Conservation (phyloP, 31 red algal genomes). For the Asparagopsis taxiformis region DNA sequence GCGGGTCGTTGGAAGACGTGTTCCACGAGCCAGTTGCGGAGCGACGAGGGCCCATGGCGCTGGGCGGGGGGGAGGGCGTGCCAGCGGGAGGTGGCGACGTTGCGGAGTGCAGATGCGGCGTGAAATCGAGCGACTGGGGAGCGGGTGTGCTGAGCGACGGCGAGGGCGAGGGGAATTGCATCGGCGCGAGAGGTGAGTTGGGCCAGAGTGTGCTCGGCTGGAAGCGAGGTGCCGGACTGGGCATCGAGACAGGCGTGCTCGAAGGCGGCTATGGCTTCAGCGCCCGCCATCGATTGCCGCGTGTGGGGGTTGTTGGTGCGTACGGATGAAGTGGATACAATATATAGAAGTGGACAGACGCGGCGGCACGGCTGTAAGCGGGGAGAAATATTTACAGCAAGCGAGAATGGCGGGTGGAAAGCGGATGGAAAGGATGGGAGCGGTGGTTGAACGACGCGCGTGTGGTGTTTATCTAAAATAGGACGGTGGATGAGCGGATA, state of each 20-base stretch:
- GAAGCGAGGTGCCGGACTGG: slow-evolving; percentile 24
- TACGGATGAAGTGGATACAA: background rate
- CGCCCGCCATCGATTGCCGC: slow-evolving; percentile 15
- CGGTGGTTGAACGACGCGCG: no score
- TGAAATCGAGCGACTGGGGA: slow-evolving; percentile 45
- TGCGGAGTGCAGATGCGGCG: slow-evolving; percentile 23
- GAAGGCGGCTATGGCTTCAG: slow-evolving; percentile 42
- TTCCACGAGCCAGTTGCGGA: slow-evolving; percentile 20
- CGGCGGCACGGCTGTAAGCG: no score
- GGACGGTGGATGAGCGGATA: no score
- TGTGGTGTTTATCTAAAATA: no score
- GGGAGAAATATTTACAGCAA: no score
- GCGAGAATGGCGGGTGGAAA: no score
- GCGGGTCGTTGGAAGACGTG: background rate
- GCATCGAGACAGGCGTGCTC: slow-evolving; percentile 28
- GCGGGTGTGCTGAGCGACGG: slow-evolving; percentile 16
- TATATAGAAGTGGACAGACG: background rate
- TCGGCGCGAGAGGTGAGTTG: slow-evolving; percentile 14
- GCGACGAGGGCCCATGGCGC: slow-evolving; percentile 21
- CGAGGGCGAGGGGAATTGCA: slow-evolving; percentile 10
- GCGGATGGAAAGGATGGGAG: no score
- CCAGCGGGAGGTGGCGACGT: slow-evolving; percentile 13
- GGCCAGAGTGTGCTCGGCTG: slow-evolving; percentile 19
- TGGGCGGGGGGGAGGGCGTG: slow-evolving; percentile 16
- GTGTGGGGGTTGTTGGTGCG: background rate